phyloP scores from a whole-genome alignment of 2,329 filamentous ascomycete species.

The Aspergillus fijiensis region DNA sequence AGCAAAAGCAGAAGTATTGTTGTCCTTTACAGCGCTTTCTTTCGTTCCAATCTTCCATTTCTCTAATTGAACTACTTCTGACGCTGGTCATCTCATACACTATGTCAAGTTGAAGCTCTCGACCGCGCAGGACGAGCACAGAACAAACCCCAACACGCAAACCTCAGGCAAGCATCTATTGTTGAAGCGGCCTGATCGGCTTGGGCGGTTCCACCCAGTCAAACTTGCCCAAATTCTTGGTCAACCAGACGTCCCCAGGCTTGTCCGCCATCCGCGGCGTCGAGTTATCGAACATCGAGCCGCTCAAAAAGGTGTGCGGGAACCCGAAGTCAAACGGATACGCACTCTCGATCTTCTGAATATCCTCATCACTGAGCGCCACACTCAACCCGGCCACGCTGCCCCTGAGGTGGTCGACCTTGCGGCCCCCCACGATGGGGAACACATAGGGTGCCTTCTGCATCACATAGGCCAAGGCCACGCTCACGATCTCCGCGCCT shows the following conservation, averaged over 20 bases:
- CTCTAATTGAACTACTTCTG: no score
- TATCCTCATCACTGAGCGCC: constrained; percentile 52
- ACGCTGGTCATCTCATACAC: no score
- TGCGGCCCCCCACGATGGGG: constrained; percentile 53
- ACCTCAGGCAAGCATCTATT: no score
- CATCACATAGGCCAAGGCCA: constrained; percentile 53
- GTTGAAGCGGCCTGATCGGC: neutral
- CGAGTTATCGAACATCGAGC: constrained; percentile 2
- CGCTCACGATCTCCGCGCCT: constrained; percentile 4
- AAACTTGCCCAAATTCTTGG: constrained; percentile 4
- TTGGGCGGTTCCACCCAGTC: constrained; percentile 7
- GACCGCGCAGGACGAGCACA: no score
- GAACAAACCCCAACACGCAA: no score
- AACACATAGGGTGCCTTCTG: constrained; percentile 51
- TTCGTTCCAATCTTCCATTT: no score
- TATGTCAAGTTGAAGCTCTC: no score
- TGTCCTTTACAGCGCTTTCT: no score
- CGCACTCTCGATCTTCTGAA: constrained; percentile 54
- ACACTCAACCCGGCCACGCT: constrained; percentile 57
- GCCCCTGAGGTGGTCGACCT: constrained; percentile 50
- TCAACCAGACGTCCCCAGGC: constrained; percentile 10
- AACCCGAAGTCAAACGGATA: constrained; percentile 57
- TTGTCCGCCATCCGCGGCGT: neutral
- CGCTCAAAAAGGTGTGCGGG: constrained; percentile 35
- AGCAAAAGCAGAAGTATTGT: no score